Percentiles rank a stretch among this genome's conserved stretches.
Conservation (phyloP, 257 asterid species). For the Perilla frutescens region DNA sequence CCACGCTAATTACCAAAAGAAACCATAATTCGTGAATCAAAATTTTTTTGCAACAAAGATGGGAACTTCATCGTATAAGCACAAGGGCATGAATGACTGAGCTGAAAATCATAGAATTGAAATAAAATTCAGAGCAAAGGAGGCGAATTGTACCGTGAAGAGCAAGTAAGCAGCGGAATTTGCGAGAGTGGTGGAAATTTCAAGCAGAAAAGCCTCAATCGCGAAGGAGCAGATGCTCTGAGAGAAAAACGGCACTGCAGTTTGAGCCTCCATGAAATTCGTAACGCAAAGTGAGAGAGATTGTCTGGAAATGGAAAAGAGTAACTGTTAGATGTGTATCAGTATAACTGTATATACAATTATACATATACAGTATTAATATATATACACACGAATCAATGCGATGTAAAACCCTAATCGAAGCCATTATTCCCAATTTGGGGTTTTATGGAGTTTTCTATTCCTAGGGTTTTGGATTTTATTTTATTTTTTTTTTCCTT, state of each 20-base stretch:
- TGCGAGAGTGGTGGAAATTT: slow-evolving; percentile 34
- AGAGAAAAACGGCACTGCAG: slow-evolving; percentile 18
- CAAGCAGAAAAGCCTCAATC: slow-evolving; percentile 39
- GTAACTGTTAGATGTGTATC: slow-evolving; percentile 5
- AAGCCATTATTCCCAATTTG: slow-evolving; percentile 19
- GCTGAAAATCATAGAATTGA: not conserved
- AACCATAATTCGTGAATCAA: too few relatives aligned
- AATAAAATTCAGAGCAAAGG: not conserved
- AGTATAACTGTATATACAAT: too few relatives aligned
- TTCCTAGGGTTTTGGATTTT: slow-evolving; percentile 36
- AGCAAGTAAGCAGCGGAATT: slow-evolving; percentile 32
- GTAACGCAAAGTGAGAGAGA: slow-evolving; percentile 12
- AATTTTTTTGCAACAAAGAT: too few relatives aligned
- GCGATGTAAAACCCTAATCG: slow-evolving; percentile 34
- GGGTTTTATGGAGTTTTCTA: slow-evolving; percentile 18
- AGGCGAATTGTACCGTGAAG: slow-evolving; percentile 34
- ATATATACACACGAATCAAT: slow-evolving; percentile 16
- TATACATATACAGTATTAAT: not conserved
- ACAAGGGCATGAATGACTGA: too few relatives aligned
- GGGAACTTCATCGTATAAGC: too few relatives aligned
- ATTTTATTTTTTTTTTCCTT: not conserved
- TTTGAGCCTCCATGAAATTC: slow-evolving; percentile 45
- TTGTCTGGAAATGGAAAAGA: not conserved
- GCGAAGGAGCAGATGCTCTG: slow-evolving; percentile 32
- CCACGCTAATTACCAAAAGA: not conserved